These are phyloP conservation scores for Sugiyamaella chiloensis DNA, from an alignment of 805 yeast genomes.

Conservation along the genomic window DNA sequence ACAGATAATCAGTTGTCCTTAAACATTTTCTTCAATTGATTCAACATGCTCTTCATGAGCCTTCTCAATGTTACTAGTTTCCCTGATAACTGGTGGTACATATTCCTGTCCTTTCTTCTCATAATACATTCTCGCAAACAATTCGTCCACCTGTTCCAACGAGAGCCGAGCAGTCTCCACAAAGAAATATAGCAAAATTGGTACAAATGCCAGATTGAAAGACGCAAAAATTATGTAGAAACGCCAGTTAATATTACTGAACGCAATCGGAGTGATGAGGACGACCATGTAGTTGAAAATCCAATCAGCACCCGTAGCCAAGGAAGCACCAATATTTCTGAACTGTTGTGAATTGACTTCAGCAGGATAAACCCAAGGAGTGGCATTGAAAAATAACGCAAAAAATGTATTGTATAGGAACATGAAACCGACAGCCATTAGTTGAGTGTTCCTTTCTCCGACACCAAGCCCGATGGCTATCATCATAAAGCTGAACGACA, in stretches of 20 bases:
- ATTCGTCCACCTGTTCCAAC: conserved; percentile 51
- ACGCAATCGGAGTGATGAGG: conserved; percentile 38
- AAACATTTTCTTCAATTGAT: not conserved
- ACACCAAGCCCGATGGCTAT: conserved; percentile 1
- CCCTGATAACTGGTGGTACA: conserved; percentile 1
- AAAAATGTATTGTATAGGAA: conserved; percentile 5
- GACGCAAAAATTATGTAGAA: conserved; percentile 55
- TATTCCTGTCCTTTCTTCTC: conserved; percentile 3
- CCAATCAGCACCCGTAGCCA: conserved; percentile 16
- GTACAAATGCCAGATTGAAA: conserved; percentile 45
- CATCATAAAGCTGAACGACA: conserved; percentile 5
- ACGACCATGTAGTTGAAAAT: conserved; percentile 14
- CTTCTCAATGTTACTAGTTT: not conserved
- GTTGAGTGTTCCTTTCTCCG: not conserved
- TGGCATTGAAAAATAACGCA: conserved; percentile 7
- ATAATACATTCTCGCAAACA: conserved; percentile 24
- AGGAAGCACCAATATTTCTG: conserved; percentile 6
- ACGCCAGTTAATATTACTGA: conserved; percentile 49
- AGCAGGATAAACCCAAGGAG: conserved; percentile 11
- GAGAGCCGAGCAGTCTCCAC: conserved; percentile 63
- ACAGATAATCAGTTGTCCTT: not conserved
- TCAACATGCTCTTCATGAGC: conserved; percentile 2
- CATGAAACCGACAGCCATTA: not conserved
- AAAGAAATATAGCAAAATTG: conserved; percentile 44
- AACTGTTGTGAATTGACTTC: conserved; percentile 12